Conservation (phyloP, 2,329 filamentous ascomycete species). For the Colletotrichum australisinense region DNA sequence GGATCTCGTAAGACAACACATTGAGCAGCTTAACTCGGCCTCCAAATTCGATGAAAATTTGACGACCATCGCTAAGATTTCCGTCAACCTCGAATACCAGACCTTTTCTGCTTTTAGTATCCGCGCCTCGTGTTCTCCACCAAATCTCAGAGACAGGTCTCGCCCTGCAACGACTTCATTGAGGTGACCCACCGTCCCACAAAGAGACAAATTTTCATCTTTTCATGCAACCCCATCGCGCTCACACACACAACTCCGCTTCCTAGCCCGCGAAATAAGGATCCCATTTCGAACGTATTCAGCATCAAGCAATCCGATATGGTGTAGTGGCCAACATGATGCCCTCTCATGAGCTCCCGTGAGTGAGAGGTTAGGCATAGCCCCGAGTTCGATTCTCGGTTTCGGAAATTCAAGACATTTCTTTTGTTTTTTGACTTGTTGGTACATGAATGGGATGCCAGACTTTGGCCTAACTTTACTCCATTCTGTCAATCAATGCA, state of each 20-base stretch:
- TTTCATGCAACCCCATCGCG: neutral
- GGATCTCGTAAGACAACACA: no score
- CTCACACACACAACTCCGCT: neutral
- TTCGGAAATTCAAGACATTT: neutral
- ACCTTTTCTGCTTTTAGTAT: no score
- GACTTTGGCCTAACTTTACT: neutral
- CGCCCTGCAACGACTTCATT: neutral
- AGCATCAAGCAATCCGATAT: conserved; percentile 6
- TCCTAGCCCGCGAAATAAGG: no score
- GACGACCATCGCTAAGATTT: no score
- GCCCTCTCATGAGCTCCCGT: conserved; percentile 9
- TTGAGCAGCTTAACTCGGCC: no score
- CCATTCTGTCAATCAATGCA: neutral
- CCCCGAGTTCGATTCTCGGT: conserved; percentile 26
- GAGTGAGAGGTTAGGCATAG: conserved; percentile 17
- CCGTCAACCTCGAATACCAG: no score
- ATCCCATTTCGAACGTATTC: neutral
- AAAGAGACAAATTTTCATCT: neutral
- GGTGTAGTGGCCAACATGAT: conserved; percentile 29
- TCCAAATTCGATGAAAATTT: no score
- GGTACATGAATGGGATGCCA: neutral
- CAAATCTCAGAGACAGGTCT: neutral
- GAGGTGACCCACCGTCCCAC: neutral
- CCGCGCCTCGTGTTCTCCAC: no score
- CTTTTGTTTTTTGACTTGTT: neutral